A percentile compares a stretch with the other conserved stretches of the same genome.
Evolutionary conservation across 2,329 filamentous ascomycete genomes (phyloP).

Genomic region (Clonostachys chloroleuca): DNA sequence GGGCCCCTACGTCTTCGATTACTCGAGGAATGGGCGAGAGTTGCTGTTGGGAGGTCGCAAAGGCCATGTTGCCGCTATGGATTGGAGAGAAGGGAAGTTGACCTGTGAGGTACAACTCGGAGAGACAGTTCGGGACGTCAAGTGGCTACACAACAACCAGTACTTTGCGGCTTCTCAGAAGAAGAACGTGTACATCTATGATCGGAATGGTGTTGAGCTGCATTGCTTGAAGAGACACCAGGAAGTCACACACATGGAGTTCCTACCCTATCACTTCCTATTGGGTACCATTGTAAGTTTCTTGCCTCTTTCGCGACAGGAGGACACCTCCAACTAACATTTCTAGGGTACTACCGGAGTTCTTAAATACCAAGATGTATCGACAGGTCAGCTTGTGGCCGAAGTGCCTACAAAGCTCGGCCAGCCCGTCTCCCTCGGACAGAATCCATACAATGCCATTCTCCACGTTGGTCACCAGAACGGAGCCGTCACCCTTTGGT

Average conservation of each 20-base stretch:
- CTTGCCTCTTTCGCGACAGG: not conserved
- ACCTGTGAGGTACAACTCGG: slow-evolving; percentile 87
- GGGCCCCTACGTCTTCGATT: slow-evolving; percentile 86
- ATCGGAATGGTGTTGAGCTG: slow-evolving; percentile 82
- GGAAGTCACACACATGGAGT: slow-evolving; percentile 91
- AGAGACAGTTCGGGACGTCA: slow-evolving; percentile 85
- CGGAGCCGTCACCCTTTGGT: slow-evolving; percentile 92
- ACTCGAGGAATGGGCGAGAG: slow-evolving; percentile 83
- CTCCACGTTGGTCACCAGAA: slow-evolving; percentile 93
- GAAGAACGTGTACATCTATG: slow-evolving; percentile 96
- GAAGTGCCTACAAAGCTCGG: slow-evolving; percentile 84
- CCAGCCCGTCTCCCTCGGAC: slow-evolving; percentile 74
- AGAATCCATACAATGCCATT: slow-evolving; percentile 91
- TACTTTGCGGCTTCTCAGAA: slow-evolving; percentile 95
- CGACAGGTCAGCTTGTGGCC: slow-evolving; percentile 82
- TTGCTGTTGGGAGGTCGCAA: slow-evolving; percentile 84
- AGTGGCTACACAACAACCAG: slow-evolving; percentile 93
- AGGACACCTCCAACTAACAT: slow-evolving; percentile 8
- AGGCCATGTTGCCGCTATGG: slow-evolving; percentile 93
- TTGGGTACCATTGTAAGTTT: slow-evolving; percentile 73
- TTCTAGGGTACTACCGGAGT: slow-evolving; percentile 72
- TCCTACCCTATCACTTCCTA: slow-evolving; percentile 93
- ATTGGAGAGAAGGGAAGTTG: slow-evolving; percentile 89
- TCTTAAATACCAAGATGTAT: slow-evolving; percentile 92
- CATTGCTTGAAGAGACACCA: slow-evolving; percentile 88